Conservation (phyloP, 164 flowering plant genomes). For the Dillenia turbinata region DNA sequence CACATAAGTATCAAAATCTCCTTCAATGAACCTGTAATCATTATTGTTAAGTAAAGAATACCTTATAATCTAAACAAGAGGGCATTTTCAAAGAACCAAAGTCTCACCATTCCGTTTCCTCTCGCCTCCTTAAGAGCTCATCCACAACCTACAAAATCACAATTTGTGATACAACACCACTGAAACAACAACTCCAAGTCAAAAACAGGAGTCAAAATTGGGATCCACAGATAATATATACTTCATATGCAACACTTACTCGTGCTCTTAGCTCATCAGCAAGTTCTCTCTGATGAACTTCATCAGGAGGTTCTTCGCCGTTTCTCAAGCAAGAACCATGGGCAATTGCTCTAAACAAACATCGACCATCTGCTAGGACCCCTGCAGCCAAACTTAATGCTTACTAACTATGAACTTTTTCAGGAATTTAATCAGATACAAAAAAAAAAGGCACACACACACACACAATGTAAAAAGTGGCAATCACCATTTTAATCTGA, state of each 20-base stretch:
- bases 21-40: slow-evolving; percentile 66
- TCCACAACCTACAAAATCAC: slow-evolving; percentile 50
- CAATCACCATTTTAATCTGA: too few relatives aligned
- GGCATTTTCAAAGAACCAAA: background rate
- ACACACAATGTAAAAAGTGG: background rate
- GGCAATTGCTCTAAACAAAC: slow-evolving; percentile 85
- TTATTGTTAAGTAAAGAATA: background rate
- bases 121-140: slow-evolving; percentile 83
- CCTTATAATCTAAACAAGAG: background rate
- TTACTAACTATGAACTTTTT: background rate
- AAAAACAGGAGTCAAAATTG: too few relatives aligned
- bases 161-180: too few relatives aligned
- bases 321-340: slow-evolving; percentile 64
- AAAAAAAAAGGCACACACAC: background rate
- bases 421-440: background rate
- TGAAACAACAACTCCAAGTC: too few relatives aligned
- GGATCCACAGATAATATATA: too few relatives aligned
- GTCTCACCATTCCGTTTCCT: slow-evolving; percentile 67
- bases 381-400: slow-evolving; percentile 22
- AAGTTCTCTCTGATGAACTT: slow-evolving; percentile 58
- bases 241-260: slow-evolving; percentile 24
- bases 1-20: slow-evolving; percentile 70
- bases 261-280: slow-evolving; percentile 88
- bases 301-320: slow-evolving; percentile 78
- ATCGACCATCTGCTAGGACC: slow-evolving; percentile 79